These are phyloP conservation scores for Kodamaea kakaduensis DNA, from an alignment of 805 yeast genomes.

Conservation along the genomic window DNA sequence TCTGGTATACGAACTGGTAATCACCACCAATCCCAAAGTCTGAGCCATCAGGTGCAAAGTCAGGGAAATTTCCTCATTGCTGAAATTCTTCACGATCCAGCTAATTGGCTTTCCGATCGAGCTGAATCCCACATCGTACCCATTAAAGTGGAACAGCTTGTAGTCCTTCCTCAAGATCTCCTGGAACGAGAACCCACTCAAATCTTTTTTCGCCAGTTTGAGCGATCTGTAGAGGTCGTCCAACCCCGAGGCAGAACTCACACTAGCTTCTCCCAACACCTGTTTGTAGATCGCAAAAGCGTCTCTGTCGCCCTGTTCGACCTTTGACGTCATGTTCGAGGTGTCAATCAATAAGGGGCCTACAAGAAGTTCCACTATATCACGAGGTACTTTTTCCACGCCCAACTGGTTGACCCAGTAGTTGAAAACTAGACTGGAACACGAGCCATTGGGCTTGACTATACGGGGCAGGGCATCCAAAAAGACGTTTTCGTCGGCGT, in stretches of 20 bases:
- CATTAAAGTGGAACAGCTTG: slow-evolving; percentile 55
- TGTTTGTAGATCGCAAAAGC: slow-evolving; percentile 40
- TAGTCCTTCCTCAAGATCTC: slow-evolving; percentile 82
- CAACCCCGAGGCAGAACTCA: neutral
- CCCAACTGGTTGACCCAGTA: slow-evolving; percentile 44
- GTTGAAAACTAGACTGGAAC: slow-evolving; percentile 68
- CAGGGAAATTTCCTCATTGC: slow-evolving; percentile 19
- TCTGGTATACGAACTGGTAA: slow-evolving; percentile 39
- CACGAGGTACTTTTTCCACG: slow-evolving; percentile 18
- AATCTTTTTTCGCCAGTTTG: slow-evolving; percentile 54
- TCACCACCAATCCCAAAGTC: slow-evolving; percentile 26
- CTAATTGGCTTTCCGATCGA: slow-evolving; percentile 63
- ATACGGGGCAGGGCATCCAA: slow-evolving; percentile 56
- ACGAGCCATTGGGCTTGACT: slow-evolving; percentile 66
- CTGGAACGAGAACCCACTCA: slow-evolving; percentile 52
- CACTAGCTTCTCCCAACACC: slow-evolving; percentile 12
- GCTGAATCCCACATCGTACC: slow-evolving; percentile 62
- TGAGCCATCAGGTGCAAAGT: slow-evolving; percentile 20
- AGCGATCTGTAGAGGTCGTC: slow-evolving; percentile 18
- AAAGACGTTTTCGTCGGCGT: slow-evolving; percentile 60
- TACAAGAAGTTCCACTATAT: slow-evolving; percentile 45
- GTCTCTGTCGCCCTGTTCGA: slow-evolving; percentile 53
- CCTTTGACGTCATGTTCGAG: slow-evolving; percentile 57
- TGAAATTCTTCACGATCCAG: slow-evolving; percentile 42
- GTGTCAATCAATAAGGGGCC: slow-evolving; percentile 82